phyloP scores from a whole-genome alignment of 352 stramenopile species.

The Phytophthora idaei region DNA sequence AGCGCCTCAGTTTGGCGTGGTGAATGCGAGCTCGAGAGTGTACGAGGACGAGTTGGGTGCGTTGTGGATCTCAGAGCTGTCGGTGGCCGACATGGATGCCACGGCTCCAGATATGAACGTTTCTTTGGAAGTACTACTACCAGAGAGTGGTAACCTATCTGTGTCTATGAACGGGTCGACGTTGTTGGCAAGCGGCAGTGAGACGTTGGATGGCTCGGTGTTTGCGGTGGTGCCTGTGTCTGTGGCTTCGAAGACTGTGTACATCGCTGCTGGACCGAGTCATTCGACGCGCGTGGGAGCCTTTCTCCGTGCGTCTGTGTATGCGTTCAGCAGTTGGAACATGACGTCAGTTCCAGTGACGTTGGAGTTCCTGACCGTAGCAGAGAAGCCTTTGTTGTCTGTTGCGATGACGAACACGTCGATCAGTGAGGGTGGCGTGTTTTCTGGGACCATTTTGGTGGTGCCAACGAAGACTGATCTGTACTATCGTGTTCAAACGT shows the following conservation, averaged over 20 bases:
- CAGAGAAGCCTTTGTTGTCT: conserved; percentile 14
- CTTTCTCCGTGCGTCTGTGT: conserved; percentile 27
- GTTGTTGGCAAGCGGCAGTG: conserved; percentile 3
- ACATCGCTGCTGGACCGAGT: conserved; percentile 8
- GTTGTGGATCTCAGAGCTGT: conserved; percentile 25
- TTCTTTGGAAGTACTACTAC: conserved; percentile 25
- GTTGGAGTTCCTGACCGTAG: conserved; percentile 29
- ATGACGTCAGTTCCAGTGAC: conserved; percentile 16
- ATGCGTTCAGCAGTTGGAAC: conserved; percentile 35
- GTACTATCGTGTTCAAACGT: conserved; percentile 24
- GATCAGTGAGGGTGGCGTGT: conserved; percentile 18
- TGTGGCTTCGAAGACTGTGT: conserved; percentile 15
- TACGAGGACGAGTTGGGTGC: conserved; percentile 31
- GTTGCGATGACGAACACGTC: conserved; percentile 11
- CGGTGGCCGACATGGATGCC: conserved; percentile 14
- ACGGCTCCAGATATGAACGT: conserved; percentile 15
- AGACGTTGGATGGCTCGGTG: conserved; percentile 8
- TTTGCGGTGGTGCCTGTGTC: conserved; percentile 21
- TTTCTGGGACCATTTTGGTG: conserved; percentile 18
- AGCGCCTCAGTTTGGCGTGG: conserved; percentile 13
- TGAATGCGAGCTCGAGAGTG: conserved; percentile 20
- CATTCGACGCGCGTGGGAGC: conserved; percentile 8
- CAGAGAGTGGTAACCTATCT: conserved; percentile 7
- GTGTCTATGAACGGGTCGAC: conserved; percentile 19
- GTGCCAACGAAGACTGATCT: conserved; percentile 28